Conservation (phyloP, 306 rosid genomes). For the Quercus robur region DNA sequence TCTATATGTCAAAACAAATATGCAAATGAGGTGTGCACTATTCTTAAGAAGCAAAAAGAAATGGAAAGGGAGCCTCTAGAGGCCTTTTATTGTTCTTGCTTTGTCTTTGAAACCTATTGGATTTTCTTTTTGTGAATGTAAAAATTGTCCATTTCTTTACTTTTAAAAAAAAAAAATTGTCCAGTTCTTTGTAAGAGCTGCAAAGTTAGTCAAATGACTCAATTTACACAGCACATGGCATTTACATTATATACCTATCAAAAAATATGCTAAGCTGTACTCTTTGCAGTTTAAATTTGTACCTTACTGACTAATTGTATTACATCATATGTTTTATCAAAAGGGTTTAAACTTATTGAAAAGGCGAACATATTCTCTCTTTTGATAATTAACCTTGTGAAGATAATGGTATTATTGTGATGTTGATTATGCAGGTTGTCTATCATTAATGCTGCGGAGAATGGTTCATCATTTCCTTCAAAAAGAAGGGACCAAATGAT, state of each 20-base stretch:
- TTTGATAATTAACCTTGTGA: conserved; percentile 18
- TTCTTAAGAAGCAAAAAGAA: not conserved
- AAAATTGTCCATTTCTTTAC: not conserved
- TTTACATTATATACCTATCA: not conserved
- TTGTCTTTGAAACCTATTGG: not conserved
- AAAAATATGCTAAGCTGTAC: not conserved
- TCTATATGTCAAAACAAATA: not conserved
- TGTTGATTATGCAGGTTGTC: conserved; percentile 62
- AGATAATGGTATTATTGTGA: conserved; percentile 6
- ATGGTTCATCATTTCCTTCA: conserved; percentile 86
- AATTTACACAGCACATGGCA: not conserved
- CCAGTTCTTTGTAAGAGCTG: not conserved
- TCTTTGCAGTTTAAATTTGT: not conserved
- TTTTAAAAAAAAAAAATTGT: too few relatives aligned
- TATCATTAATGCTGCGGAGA: conserved; percentile 88
- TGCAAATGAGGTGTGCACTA: not conserved
- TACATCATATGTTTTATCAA: not conserved
- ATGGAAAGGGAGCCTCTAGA: not conserved
- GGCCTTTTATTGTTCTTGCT: not conserved
- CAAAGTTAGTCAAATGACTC: not conserved
- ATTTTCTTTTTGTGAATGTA: not conserved
- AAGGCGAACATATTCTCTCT: not conserved
- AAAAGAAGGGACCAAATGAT: conserved; percentile 89
- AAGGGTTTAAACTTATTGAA: not conserved
- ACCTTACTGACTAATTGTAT: not conserved